phyloP scores from a whole-genome alignment of 495 filamentous ascomycete genomes.

The Daldinia loculata region DNA sequence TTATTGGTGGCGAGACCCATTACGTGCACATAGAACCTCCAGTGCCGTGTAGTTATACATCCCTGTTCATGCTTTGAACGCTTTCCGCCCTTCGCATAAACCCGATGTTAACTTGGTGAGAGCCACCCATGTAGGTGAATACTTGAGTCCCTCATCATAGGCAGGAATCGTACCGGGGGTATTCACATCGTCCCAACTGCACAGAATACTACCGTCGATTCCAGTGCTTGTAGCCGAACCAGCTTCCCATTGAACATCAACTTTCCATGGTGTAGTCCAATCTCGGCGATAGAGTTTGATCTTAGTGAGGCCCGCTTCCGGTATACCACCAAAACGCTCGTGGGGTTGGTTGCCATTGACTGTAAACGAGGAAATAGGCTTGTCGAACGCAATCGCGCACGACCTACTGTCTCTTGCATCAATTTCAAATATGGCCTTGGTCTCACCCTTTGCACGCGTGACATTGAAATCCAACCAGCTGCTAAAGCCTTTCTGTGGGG shows the following conservation, averaged over 20 bases:
- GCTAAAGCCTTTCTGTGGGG: slow-evolving; percentile 54
- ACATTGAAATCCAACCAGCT: slow-evolving; percentile 73
- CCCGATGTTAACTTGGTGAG: slow-evolving; percentile 79
- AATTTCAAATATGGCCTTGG: slow-evolving; percentile 65
- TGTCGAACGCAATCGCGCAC: slow-evolving; percentile 72
- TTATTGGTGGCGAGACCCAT: slow-evolving; percentile 9
- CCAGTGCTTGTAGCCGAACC: slow-evolving; percentile 43
- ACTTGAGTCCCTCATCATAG: slow-evolving; percentile 80
- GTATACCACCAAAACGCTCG: slow-evolving; percentile 65
- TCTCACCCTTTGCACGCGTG: slow-evolving; percentile 51
- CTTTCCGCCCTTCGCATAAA: slow-evolving; percentile 74
- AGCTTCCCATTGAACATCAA: slow-evolving; percentile 74
- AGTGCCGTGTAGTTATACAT: slow-evolving; percentile 3
- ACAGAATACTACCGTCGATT: slow-evolving; percentile 75
- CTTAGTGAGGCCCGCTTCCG: slow-evolving; percentile 51
- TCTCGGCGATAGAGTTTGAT: slow-evolving; percentile 74
- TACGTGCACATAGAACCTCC: neutral
- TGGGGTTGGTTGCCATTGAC: slow-evolving; percentile 63
- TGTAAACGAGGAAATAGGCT: slow-evolving; percentile 66
- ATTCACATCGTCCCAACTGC: slow-evolving; percentile 91
- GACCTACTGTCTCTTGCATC: slow-evolving; percentile 72
- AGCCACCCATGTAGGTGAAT: slow-evolving; percentile 79
- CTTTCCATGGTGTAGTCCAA: slow-evolving; percentile 78
- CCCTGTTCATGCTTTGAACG: slow-evolving; percentile 44
- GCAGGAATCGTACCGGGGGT: slow-evolving; percentile 77